Evolutionary conservation across 768 basidiomycete species (phyloP).

Genomic region (Russula sp.): DNA sequence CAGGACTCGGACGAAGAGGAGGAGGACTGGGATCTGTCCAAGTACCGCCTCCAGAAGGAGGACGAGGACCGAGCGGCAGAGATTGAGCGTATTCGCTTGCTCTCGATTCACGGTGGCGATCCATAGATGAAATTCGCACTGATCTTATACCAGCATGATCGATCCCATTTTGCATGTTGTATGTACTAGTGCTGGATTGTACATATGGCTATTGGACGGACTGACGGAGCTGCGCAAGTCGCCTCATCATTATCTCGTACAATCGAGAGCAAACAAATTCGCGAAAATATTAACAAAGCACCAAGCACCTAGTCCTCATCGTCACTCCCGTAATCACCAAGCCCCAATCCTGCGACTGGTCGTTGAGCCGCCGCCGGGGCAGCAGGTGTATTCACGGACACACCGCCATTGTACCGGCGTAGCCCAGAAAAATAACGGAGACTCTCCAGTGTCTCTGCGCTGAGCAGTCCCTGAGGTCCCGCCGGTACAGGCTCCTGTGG

Average conservation of each 20-base stretch:
- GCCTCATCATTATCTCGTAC: background rate
- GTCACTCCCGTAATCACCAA: constrained; percentile 79
- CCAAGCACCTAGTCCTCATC: constrained; percentile 35
- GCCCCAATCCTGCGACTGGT: constrained; percentile 45
- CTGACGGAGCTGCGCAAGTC: background rate
- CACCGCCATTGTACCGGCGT: constrained; percentile 54
- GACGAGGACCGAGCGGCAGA: constrained; percentile 53
- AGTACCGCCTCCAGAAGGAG: constrained; percentile 58
- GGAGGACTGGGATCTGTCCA: constrained; percentile 45
- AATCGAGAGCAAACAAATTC: background rate
- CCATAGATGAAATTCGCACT: constrained; percentile 30
- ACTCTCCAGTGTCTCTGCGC: constrained; percentile 80
- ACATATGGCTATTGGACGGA: background rate
- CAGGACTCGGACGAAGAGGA: constrained; percentile 60
- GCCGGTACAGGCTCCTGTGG: constrained; percentile 9
- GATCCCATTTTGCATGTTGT: background rate
- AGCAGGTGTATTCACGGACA: constrained; percentile 24
- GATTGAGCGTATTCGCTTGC: constrained; percentile 44
- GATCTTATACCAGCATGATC: constrained; percentile 24
- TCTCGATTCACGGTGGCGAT: constrained; percentile 35
- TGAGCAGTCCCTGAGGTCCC: constrained; percentile 57
- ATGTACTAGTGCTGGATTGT: constrained; percentile 3
- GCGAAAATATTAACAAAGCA: background rate
- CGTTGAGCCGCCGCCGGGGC: constrained; percentile 31
- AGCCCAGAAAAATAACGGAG: constrained; percentile 90